Evolutionary conservation across 1,284 basidiomycete species (phyloP).

Genomic region (Trichosporon sp.): DNA sequence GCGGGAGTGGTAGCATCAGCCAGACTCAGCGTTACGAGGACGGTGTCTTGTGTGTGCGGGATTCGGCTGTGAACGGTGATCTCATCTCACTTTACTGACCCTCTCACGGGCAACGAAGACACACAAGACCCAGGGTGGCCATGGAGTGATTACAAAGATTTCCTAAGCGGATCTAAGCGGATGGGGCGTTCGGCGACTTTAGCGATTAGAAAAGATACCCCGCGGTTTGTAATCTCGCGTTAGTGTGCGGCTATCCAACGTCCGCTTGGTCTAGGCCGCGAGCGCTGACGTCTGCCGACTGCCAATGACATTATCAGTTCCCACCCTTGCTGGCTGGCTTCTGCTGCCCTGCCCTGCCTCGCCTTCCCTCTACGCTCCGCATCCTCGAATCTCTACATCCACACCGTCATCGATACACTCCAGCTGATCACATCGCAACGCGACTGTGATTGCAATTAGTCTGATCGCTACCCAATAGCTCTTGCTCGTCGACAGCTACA

Average conservation of each 20-base stretch:
- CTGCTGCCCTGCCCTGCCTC: not conserved
- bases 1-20: too few relatives aligned
- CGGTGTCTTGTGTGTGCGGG: too few relatives aligned
- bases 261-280: not conserved
- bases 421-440: too few relatives aligned
- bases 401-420: too few relatives aligned
- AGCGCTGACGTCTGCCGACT: not conserved
- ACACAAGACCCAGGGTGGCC: not conserved
- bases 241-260: too few relatives aligned
- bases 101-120: not conserved
- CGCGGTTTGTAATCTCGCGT: not conserved
- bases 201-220: not conserved
- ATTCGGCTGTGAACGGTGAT: not conserved
- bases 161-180: not conserved
- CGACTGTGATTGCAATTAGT: too few relatives aligned
- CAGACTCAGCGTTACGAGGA: too few relatives aligned
- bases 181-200: not conserved
- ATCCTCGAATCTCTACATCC: not conserved
- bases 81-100: not conserved
- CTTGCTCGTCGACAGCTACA: too few relatives aligned
- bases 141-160: not conserved
- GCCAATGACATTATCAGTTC: not conserved
- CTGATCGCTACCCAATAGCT: too few relatives aligned
- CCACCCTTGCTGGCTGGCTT: not conserved
- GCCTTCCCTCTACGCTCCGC: too few relatives aligned